Conservation (phyloP, 176 grass and related monocot species). For the maize (Zea mays) region DNA sequence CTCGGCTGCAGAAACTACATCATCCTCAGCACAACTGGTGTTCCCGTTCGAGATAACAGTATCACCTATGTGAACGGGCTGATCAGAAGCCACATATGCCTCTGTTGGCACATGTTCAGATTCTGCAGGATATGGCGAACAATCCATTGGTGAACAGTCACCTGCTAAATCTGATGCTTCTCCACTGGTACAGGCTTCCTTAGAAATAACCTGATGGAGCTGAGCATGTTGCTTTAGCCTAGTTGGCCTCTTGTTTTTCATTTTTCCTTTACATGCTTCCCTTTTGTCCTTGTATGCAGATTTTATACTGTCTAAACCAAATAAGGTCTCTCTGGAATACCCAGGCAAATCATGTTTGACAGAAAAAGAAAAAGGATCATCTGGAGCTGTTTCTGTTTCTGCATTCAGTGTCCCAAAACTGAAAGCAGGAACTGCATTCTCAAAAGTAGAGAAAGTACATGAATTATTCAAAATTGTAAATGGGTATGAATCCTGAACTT, state of each 20-base stretch:
- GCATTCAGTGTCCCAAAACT: conserved; percentile 35
- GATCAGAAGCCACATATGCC: conserved; percentile 38
- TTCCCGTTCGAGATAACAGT: conserved; percentile 38
- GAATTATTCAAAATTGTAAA: conserved; percentile 39
- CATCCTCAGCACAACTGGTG: conserved; percentile 44
- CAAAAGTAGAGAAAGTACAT: conserved; percentile 32
- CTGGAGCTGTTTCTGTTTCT: conserved; percentile 18
- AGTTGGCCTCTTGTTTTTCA: conserved; percentile 55
- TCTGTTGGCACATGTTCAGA: conserved; percentile 50
- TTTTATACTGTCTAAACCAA: conserved; percentile 52
- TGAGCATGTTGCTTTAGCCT: conserved; percentile 50
- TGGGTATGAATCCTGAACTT: conserved; percentile 26
- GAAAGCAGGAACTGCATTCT: conserved; percentile 40
- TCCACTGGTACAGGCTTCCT: conserved; percentile 39
- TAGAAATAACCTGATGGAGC: conserved; percentile 36
- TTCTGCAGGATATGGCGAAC: conserved; percentile 60
- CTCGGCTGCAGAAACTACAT: conserved; percentile 59
- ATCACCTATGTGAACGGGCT: conserved; percentile 23
- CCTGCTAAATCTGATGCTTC: conserved; percentile 40
- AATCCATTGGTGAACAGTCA: conserved; percentile 91
- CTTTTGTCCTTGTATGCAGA: conserved; percentile 59
- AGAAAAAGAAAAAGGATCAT: conserved; percentile 39
- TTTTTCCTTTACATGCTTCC: conserved; percentile 51
- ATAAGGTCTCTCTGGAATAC: conserved; percentile 58
- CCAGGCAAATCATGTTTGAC: conserved; percentile 41